Base-by-base conservation (phyloP, 2,329 filamentous ascomycete species). In the Aspergillus versicolor region DNA sequence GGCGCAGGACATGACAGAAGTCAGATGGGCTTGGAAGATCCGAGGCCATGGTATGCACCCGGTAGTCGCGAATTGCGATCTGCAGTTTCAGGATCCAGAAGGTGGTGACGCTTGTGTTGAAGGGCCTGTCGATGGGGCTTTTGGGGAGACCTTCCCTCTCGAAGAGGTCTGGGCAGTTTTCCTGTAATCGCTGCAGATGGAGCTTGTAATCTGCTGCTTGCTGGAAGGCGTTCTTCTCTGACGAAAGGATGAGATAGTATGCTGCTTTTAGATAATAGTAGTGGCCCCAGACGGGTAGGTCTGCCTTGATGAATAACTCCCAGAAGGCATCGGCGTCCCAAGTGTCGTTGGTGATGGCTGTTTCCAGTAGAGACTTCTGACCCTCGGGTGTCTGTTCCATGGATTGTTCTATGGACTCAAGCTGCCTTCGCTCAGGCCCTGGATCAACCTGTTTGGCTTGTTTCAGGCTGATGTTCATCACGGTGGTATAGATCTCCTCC, bases 1-100 rank as follows among this genome's bases (percentile, higher is more conserved):
- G 43, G 4, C 52, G 52, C 37, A 54, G n/a, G 27, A 54, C 11
- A 5, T 17, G n/a, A 3, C 13, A 17, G 19, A 54, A 54, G 8
- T 48, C 52, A 7, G 24, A 15, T 4, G n/a, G 32, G 3, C 32
- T 19, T 12, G 52, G 52, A 22, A 42, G 17, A 5, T 34, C 44
- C 2, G 22, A 6, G 8, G 30, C 21, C 38, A 41, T 34, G 4
- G 22, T 48, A 12, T 32, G 4, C 9, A 15, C 8, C 2, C 52
- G 52, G 27, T 54, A 42, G 9, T 42, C 2, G 9, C 17, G 34
- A 27, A 48, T 48, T 8, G 52, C 22, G 37, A 42, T 11, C 12
- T 48, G 44, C 2, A 54, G 4, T n/a, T 54, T 22, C 13, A 54
- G 13, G 9, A 42, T 41, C 52, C 52, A 54, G 43, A 54, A 54